Evolutionary conservation across 2,329 filamentous ascomycete genomes (phyloP).

Genomic region (Diaporthe aspalathi): DNA sequence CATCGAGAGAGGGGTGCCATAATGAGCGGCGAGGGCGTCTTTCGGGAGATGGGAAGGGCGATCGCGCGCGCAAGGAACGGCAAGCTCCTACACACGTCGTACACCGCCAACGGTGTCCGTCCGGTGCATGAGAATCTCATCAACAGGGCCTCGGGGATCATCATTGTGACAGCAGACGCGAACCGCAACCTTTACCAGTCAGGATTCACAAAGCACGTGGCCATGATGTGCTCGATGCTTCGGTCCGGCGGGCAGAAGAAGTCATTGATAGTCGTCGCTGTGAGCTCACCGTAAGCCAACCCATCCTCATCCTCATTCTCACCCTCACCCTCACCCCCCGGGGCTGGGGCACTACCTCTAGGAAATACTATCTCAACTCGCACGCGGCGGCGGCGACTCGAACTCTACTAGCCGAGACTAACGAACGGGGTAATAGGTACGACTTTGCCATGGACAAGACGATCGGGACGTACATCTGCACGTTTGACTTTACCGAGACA

Average conservation of each 20-base stretch:
- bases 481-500: conserved; percentile 95
- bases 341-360: background rate
- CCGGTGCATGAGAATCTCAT: conserved; percentile 95
- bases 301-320: no score
- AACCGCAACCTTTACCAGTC: conserved; percentile 94
- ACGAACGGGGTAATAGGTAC: conserved; percentile 58
- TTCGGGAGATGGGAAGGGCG: conserved; percentile 87
- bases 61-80: conserved; percentile 88
- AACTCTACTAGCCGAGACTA: background rate
- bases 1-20: conserved; percentile 72
- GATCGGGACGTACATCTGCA: conserved; percentile 93
- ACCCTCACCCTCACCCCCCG: no score
- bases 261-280: conserved; percentile 88
- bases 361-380: background rate
- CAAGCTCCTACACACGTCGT: conserved; percentile 91
- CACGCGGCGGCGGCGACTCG: background rate
- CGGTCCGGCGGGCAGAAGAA: conserved; percentile 84
- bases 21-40: conserved; percentile 94
- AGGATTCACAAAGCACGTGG: conserved; percentile 94
- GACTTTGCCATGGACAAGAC: conserved; percentile 94
- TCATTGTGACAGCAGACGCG: conserved; percentile 92
- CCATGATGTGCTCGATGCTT: conserved; percentile 92
- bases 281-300: conserved; percentile 79
- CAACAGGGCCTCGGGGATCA: conserved; percentile 85
- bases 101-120: conserved; percentile 91